These are phyloP conservation scores for Solanum verrucosum DNA, from an alignment of 257 asterid genomes.

Conservation along the genomic window DNA sequence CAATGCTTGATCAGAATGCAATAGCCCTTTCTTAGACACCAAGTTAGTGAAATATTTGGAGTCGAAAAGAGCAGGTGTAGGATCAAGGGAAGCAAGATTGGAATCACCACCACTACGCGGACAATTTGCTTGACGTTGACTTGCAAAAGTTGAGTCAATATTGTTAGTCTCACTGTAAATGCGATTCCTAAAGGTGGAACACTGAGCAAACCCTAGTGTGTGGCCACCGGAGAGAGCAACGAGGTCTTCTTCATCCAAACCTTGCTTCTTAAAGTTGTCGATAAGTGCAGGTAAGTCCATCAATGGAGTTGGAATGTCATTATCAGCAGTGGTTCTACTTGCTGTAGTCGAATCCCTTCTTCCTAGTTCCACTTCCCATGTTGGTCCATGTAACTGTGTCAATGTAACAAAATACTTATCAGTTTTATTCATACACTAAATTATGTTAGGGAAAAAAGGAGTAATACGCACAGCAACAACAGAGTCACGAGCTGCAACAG, in stretches of 20 bases:
- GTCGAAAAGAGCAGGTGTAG: neutral
- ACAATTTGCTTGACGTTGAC: neutral
- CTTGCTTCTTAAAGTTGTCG: slow-evolving; percentile 22
- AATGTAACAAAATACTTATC: neutral
- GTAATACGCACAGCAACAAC: neutral
- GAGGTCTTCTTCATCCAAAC: slow-evolving; percentile 4
- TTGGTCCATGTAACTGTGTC: slow-evolving; percentile 40
- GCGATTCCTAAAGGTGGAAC: neutral
- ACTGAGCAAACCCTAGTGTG: neutral
- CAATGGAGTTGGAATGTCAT: slow-evolving; percentile 31
- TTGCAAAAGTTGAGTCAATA: neutral
- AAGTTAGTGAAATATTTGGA: neutral
- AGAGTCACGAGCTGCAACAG: neutral
- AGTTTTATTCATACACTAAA: too few species aligned
- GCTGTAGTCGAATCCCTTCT: slow-evolving; percentile 46
- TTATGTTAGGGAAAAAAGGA: too few species aligned
- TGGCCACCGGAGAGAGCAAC: neutral
- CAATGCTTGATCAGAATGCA: neutral
- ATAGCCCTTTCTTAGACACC: neutral
- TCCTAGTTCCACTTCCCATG: slow-evolving; percentile 36
- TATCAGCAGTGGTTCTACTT: slow-evolving; percentile 14
- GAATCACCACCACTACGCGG: neutral
- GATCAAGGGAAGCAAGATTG: neutral
- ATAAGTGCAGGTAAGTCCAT: slow-evolving; percentile 21
- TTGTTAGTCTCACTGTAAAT: neutral